Percentiles rank a stretch among this genome's conserved stretches.
These are phyloP conservation scores for Sonneratia caseolaris DNA, from an alignment of 345 rosid genomes.

Conservation along the genomic window DNA sequence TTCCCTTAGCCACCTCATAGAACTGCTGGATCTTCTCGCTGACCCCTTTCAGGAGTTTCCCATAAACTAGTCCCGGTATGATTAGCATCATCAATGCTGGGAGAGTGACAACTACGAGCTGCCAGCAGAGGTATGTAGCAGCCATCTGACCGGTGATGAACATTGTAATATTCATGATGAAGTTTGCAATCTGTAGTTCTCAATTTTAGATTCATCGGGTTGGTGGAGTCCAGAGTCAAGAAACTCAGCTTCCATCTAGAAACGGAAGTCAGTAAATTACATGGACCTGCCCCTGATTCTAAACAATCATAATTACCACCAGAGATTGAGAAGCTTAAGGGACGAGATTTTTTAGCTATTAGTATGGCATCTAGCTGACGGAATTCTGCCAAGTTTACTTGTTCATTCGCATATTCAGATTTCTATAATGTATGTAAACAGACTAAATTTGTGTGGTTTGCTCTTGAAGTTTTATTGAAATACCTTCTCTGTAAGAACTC, in stretches of 20 bases:
- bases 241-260: neutral
- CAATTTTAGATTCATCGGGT: neutral
- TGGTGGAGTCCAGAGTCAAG: neutral
- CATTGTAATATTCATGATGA: conserved; percentile 9
- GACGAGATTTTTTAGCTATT: too few relatives aligned
- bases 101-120: conserved; percentile 12
- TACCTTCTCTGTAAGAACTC: conserved; percentile 24
- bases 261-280: too few relatives aligned
- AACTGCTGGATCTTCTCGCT: conserved; percentile 14
- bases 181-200: conserved; percentile 16
- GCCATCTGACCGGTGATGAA: conserved; percentile 11
- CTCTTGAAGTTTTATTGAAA: neutral
- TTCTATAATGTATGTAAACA: too few relatives aligned
- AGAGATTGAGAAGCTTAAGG: too few relatives aligned
- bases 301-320: too few relatives aligned
- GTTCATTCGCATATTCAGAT: too few relatives aligned
- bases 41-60: conserved; percentile 11
- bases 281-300: too few relatives aligned
- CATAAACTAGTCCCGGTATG: conserved; percentile 14
- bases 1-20: conserved; percentile 8
- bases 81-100: conserved; percentile 9
- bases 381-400: too few relatives aligned
- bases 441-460: neutral
- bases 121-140: conserved; percentile 14
- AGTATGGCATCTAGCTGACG: too few relatives aligned